A percentile compares a stretch with the other conserved stretches of the same genome.
Conservation (phyloP, 148 eudicot genomes). For the Rhododendron molle region DNA sequence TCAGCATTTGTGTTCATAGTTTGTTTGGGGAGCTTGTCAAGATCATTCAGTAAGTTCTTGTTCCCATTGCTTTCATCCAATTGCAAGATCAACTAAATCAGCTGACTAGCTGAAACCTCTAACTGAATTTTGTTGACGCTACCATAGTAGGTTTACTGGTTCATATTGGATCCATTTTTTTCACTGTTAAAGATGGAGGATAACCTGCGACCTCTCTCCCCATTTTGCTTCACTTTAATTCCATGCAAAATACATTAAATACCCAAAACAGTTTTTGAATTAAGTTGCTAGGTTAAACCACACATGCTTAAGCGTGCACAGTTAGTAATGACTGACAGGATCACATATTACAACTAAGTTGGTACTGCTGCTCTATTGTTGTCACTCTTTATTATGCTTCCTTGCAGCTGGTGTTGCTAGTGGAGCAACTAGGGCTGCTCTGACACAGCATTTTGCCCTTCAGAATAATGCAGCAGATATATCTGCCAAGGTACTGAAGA, state of each 20-base stretch:
- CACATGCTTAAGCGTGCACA: neutral
- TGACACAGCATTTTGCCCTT: constrained; percentile 97
- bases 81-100: neutral
- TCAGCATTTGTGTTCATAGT: constrained; percentile 88
- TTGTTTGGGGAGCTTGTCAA: constrained; percentile 93
- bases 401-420: constrained; percentile 96
- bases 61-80: neutral
- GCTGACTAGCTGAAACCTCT: neutral
- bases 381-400: constrained; percentile 13
- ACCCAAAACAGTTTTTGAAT: neutral
- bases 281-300: neutral
- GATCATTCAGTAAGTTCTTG: constrained; percentile 90
- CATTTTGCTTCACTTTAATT: neutral
- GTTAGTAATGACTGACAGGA: neutral
- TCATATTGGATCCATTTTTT: neutral
- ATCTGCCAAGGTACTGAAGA: constrained; percentile 79
- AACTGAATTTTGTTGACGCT: neutral
- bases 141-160: neutral
- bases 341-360: neutral
- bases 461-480: constrained; percentile 98
- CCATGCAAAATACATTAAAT: neutral
- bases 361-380: neutral
- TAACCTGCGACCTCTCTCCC: neutral
- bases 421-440: constrained; percentile 99
- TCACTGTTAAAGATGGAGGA: neutral